A percentile compares a stretch with the other conserved stretches of the same genome.
Evolutionary conservation across 805 yeast species (phyloP).

Genomic region (Starmerella geochares): DNA sequence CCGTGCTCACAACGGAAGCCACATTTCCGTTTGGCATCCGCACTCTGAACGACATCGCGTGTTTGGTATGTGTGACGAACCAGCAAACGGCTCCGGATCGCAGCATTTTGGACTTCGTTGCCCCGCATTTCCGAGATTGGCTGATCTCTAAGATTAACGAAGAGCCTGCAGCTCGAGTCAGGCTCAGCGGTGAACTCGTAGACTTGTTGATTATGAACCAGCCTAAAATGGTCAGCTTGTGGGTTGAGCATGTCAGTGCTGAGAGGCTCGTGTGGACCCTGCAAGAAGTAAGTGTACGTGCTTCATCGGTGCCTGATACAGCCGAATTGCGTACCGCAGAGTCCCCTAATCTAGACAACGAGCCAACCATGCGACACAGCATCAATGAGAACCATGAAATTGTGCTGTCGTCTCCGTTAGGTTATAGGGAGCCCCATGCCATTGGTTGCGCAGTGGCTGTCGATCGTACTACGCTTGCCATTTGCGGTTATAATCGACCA

Average conservation of each 20-base stretch:
- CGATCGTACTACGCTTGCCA: slow-evolving; percentile 29
- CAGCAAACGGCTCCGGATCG: slow-evolving; percentile 50
- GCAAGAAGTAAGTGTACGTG: slow-evolving; percentile 48
- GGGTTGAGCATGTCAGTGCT: slow-evolving; percentile 51
- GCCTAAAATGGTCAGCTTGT: slow-evolving; percentile 60
- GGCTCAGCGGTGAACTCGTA: slow-evolving; percentile 13
- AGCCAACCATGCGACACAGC: slow-evolving; percentile 2
- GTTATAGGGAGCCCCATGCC: slow-evolving; percentile 9
- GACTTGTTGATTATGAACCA: slow-evolving; percentile 9
- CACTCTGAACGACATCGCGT: slow-evolving; percentile 84
- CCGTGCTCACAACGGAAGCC: slow-evolving; percentile 68
- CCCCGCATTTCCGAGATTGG: slow-evolving; percentile 10
- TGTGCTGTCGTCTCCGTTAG: slow-evolving; percentile 1
- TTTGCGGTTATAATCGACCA: slow-evolving; percentile 32
- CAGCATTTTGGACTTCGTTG: slow-evolving; percentile 57
- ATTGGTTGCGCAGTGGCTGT: slow-evolving; percentile 16
- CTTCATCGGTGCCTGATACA: not conserved
- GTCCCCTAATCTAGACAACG: not conserved
- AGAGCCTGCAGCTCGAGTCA: not conserved
- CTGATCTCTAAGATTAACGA: slow-evolving; percentile 2
- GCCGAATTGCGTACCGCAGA: not conserved
- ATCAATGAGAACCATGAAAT: not conserved
- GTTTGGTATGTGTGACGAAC: slow-evolving; percentile 74
- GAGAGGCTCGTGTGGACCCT: slow-evolving; percentile 64
- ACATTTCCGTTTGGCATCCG: slow-evolving; percentile 68